Percentiles rank a stretch among this genome's conserved stretches.
phyloP scores from a whole-genome alignment of 208 protist species.

The Borovskyia barvae region DNA sequence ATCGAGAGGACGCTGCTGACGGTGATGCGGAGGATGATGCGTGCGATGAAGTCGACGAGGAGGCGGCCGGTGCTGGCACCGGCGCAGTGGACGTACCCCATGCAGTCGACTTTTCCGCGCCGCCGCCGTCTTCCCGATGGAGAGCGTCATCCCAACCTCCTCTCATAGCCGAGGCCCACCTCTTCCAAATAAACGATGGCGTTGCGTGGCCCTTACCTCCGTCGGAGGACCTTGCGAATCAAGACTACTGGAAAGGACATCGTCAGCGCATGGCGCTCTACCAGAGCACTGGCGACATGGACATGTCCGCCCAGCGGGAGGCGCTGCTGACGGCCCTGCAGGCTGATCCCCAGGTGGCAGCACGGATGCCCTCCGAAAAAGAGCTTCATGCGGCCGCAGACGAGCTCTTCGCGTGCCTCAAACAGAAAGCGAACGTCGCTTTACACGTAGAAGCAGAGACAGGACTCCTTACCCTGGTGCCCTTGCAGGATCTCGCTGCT shows the following conservation, averaged over 20 bases:
- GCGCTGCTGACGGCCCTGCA: constrained; percentile 14
- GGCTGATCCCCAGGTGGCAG: constrained; percentile 6
- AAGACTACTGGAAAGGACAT: constrained; percentile 60
- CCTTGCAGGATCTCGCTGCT: constrained; percentile 57
- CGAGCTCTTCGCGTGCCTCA: constrained; percentile 41
- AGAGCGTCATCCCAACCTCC: constrained; percentile 6
- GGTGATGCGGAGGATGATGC: constrained; percentile 3
- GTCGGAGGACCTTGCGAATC: constrained; percentile 55
- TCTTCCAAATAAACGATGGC: constrained; percentile 87
- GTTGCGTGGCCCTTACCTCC: constrained; percentile 67
- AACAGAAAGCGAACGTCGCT: constrained; percentile 67
- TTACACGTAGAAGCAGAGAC: constrained; percentile 51
- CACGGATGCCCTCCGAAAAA: constrained; percentile 9
- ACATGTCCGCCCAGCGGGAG: constrained; percentile 13
- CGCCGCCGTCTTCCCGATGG: not conserved
- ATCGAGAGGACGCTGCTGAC: constrained; percentile 1
- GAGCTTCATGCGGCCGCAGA: constrained; percentile 30
- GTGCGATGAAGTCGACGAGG: constrained; percentile 2
- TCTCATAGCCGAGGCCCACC: constrained; percentile 64
- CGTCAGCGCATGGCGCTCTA: constrained; percentile 73
- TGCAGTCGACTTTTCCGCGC: not conserved
- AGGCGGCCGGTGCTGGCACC: not conserved
- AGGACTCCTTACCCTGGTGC: constrained; percentile 53
- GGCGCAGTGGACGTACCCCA: constrained; percentile 1
- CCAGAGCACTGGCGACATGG: constrained; percentile 39